Evolutionary conservation across 1,284 basidiomycete species (phyloP), one percentile per base, ranked within the genome.

Genomic region (Ceratobasidium papillatum): DNA sequence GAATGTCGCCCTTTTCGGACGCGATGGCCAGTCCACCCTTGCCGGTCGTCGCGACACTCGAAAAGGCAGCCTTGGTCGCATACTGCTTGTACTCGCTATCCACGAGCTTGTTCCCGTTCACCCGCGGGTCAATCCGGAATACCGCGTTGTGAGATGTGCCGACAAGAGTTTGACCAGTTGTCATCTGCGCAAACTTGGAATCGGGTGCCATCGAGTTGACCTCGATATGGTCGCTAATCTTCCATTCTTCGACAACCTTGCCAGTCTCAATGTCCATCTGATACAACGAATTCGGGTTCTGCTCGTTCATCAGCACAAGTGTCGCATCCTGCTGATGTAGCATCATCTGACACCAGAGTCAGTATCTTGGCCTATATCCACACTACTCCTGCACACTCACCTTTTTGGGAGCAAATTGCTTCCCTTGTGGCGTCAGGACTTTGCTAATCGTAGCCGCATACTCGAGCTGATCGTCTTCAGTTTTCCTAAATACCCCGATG

Each of bases 241-340:
- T 97, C 96, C 96, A 99, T 82, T 99, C 97, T 80, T 99, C 98
- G 8, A 99, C 95, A 51, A 99, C 91, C 84, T 99, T 98, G 63
- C 96, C 98, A 56, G 92, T 91, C 82, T 97, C 95, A 77, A 99
- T 89, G 82, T 99, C 98, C 88, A 99, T 91, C 78, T 87, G 91
- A 84, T 91, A 99, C 45, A 99, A 84, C 0, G 95, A 91, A 79
- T 96, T 90, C n/a, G 91, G 89, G 71, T 96, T 91, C 45, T 83
- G 81, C 0, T 94, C 91, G 80, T 98, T 94, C 88, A 95, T 94
- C 75, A 99, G 81, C 69, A 99, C 86, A 95, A 99, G 96, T 83
- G 95, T 94, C 45, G 90, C 88, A 82, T 99, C 98, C 88, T 98
- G 95, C 79, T 99, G 94, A 82, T 99, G 97, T 43, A 99, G 85